Evolutionary conservation across 1,139 yeast species (phyloP), one percentile per base, ranked within the genome.

Genomic region (Schwanniomyces etchellsii): DNA sequence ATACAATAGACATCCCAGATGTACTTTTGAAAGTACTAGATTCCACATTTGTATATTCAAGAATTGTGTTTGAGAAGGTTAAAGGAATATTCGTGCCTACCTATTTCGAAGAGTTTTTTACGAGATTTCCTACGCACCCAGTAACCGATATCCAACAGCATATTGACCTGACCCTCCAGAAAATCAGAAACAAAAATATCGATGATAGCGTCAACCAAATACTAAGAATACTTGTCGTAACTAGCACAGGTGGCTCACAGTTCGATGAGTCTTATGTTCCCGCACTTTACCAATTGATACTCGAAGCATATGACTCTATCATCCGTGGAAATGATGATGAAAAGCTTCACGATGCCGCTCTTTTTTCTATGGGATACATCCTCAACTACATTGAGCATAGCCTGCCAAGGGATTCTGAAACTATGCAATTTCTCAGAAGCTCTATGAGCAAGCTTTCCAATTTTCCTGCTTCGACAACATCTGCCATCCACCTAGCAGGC

Each of bases 331-430:
- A 18, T 4, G n/a, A n/a, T 14, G 26, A 18, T 20, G 21, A 18
- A 7, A 18, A 18, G 21, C 9, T n/a, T 7, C 16, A 14, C 10
- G 27, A 28, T 25, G 22, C 29, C 5, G 26, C 31, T 5, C 20
- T 32, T 7, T 26, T 32, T 20, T 21, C 35, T 5, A 25, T 28
- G 29, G 35, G 35, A 9, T 32, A 25, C 14, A 20, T 32, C 14
- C 26, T 32, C n/a, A 32, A 32, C 20, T 16, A 21, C 10, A n/a
- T 32, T 4, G 32, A 28, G n/a, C 6, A 18, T 13, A 21, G 16
- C n/a, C 22, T 15, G 18, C 16, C 9, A 20, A 10, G 21, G 9
- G 15, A 12, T 14, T 12, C 14, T n/a, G 15, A 12, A 4, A 14
- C 13, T 14, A 18, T 28, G 6, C 13, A 22, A n/a, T 18, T 27